Evolutionary conservation across 768 basidiomycete species (phyloP), one percentile per base, ranked within the genome.

Genomic region (Mrakia hoshinonis): DNA sequence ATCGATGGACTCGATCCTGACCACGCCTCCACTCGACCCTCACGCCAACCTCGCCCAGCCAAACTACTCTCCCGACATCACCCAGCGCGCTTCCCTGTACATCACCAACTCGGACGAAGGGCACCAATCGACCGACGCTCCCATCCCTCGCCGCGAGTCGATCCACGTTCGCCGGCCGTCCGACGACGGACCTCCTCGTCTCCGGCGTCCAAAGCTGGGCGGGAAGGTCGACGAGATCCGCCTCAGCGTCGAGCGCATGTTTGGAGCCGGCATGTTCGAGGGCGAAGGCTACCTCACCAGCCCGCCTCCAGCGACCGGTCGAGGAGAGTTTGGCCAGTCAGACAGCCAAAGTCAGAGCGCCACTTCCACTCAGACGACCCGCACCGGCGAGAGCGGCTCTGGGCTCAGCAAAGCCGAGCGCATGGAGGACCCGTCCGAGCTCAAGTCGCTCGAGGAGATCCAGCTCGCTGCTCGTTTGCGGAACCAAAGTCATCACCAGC

Each of bases 1-100:
- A n/a, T n/a, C n/a, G n/a, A n/a, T n/a, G 24, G 67, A 73, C 58
- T 67, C 60, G 3, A 26, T 67, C 49, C 71, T 73, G 18, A n/a
- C 43, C 34, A 67, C 67, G 1, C 71, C 66, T 51, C 71, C 67
- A 10, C 51, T 55, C 24, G 55, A 38, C 47, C 60, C 66, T 55
- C 51, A 54, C 51, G 36, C 52, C 43, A n/a, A 13, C 24, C 38
- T 36, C 66, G 3, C 43, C n/a, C 5, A 67, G 46, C 51, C 48
- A 22, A 24, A 49, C 54, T 55, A 55, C 54, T 26, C 29, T 39
- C 34, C 34, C 13, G 26, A 55, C 22, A n/a, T n/a, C n/a, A n/a
- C n/a, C n/a, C 54, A 55, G 34, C 54, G 54, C 29, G 54, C 26
- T 4, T 55, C 54, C 15, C 54, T 55, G 26, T 55, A 55, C 54